Evolutionary conservation across 257 asterid species (phyloP).

Genomic region (Asclepias syriaca): DNA sequence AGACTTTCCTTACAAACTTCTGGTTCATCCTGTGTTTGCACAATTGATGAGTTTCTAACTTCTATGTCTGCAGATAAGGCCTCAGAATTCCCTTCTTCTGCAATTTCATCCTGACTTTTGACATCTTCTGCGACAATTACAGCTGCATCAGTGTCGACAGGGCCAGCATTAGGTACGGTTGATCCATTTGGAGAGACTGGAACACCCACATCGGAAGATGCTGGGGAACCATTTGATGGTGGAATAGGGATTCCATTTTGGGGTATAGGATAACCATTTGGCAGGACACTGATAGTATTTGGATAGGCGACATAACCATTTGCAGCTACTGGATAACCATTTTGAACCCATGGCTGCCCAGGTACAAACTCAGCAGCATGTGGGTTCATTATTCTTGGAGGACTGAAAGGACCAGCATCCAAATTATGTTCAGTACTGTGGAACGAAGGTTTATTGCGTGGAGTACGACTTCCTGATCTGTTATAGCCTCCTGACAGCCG

Average conservation of each 20-base stretch:
- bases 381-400: constrained; percentile 64
- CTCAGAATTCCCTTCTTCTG: constrained; percentile 26
- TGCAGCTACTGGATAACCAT: constrained; percentile 54
- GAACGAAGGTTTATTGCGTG: constrained; percentile 55
- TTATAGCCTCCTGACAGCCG: constrained; percentile 67
- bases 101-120: constrained; percentile 21
- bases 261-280: constrained; percentile 37
- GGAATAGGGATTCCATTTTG: constrained; percentile 34
- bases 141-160: constrained; percentile 24
- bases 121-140: constrained; percentile 23
- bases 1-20: constrained; percentile 29
- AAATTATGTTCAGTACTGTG: constrained; percentile 47
- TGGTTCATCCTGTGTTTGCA: constrained; percentile 22
- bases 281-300: constrained; percentile 32
- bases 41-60: constrained; percentile 12
- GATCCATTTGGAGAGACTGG: constrained; percentile 36
- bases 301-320: constrained; percentile 52
- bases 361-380: constrained; percentile 80
- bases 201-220: constrained; percentile 28
- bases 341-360: constrained; percentile 65
- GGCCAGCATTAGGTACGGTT: constrained; percentile 16
- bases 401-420: constrained; percentile 46
- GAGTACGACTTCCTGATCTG: constrained; percentile 56
- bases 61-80: constrained; percentile 21
- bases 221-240: constrained; percentile 32